Percentiles rank a stretch among this genome's conserved stretches.
phyloP scores from a whole-genome alignment of 176 grass and related monocot genomes.

The Zoysia pacifica region DNA sequence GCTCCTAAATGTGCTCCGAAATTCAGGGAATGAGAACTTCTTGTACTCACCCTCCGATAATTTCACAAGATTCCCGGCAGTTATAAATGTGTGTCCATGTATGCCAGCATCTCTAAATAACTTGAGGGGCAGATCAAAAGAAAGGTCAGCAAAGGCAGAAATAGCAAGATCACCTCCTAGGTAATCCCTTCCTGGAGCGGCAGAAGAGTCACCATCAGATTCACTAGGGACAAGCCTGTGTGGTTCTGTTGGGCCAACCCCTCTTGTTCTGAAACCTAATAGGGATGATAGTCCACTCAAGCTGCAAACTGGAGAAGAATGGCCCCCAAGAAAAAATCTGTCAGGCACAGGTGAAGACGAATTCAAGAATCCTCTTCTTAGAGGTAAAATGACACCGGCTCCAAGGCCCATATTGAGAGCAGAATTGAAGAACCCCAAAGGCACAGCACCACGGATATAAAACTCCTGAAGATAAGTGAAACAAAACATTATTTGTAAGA shows the following conservation, averaged over 20 bases:
- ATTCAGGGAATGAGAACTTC: constrained; percentile 57
- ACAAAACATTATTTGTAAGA: constrained; percentile 10
- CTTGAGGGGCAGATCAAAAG: constrained; percentile 81
- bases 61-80: constrained; percentile 67
- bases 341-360: constrained; percentile 61
- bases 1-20: constrained; percentile 66
- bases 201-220: constrained; percentile 33
- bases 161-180: constrained; percentile 79
- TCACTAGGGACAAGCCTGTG: constrained; percentile 52
- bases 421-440: constrained; percentile 74
- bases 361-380: constrained; percentile 65
- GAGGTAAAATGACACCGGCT: constrained; percentile 79
- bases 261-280: constrained; percentile 82
- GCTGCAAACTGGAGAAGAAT: constrained; percentile 75
- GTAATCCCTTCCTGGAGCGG: constrained; percentile 52
- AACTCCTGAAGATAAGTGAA: constrained; percentile 68
- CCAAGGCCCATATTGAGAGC: constrained; percentile 78
- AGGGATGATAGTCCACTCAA: constrained; percentile 69
- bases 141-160: constrained; percentile 89
- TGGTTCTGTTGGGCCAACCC: constrained; percentile 63
- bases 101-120: constrained; percentile 80
- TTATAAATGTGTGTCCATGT: constrained; percentile 77
- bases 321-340: constrained; percentile 78
- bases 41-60: constrained; percentile 66
- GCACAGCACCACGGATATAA: constrained; percentile 74